Evolutionary conservation across 306 rosid species (phyloP).

Genomic region (Vigna mungo): DNA sequence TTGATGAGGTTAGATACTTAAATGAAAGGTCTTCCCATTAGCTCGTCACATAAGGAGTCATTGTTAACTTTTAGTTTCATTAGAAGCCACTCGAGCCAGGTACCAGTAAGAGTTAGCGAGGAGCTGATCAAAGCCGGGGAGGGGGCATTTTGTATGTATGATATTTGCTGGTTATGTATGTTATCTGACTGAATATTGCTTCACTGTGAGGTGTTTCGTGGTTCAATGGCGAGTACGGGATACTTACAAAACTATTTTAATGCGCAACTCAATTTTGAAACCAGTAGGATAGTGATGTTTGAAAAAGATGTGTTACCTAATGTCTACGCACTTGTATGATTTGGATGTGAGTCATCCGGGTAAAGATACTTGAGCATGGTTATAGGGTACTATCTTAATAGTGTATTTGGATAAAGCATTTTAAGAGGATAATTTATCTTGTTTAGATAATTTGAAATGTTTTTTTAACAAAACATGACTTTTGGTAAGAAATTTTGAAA

Average conservation of each 20-base stretch:
- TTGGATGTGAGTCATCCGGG: neutral
- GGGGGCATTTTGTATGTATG: neutral
- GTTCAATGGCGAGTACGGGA: neutral
- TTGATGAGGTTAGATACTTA: slow-evolving; percentile 23
- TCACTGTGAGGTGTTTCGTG: neutral
- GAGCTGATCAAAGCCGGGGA: slow-evolving; percentile 11
- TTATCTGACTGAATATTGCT: slow-evolving; percentile 1
- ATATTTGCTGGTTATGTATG: neutral
- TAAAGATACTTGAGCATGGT: neutral
- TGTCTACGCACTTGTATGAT: neutral
- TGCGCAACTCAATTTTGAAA: neutral
- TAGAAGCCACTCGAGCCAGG: neutral
- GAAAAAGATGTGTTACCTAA: neutral
- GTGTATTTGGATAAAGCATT: no score
- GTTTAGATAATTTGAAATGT: no score
- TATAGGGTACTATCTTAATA: neutral
- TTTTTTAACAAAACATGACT: no score
- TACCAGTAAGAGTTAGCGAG: neutral
- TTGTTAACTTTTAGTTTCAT: slow-evolving; percentile 21
- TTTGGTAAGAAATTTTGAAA: no score
- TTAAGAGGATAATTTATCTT: no score
- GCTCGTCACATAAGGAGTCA: neutral
- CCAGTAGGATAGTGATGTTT: neutral
- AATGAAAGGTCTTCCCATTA: neutral
- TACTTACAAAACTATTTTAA: neutral